phyloP scores from a whole-genome alignment of 2,329 filamentous ascomycete species.

The Ascochyta viciae-villosae region DNA sequence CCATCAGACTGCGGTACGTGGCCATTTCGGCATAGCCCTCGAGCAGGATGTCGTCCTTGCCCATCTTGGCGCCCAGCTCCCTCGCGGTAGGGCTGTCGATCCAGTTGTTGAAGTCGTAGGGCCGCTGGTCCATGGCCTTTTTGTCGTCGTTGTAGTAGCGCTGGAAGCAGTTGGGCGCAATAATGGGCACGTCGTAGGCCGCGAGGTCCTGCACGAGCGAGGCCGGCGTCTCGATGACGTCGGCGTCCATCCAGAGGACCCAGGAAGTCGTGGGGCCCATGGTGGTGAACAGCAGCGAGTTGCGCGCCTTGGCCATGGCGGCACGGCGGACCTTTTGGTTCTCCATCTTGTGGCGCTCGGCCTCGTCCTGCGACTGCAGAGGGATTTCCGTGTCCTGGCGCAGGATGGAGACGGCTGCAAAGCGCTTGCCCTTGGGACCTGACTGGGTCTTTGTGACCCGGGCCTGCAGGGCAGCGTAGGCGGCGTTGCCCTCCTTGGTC shows the following conservation, averaged over 20 bases:
- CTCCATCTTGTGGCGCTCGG: conserved; percentile 87
- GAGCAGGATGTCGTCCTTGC: conserved; percentile 86
- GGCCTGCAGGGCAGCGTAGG: conserved; percentile 81
- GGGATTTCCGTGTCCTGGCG: conserved; percentile 93
- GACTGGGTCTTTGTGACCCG: conserved; percentile 87
- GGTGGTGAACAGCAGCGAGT: conserved; percentile 94
- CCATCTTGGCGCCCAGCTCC: conserved; percentile 79
- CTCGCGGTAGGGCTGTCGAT: conserved; percentile 84
- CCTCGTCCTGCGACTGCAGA: conserved; percentile 79
- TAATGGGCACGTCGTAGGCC: conserved; percentile 83
- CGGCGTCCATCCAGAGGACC: conserved; percentile 95
- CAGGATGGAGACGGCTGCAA: conserved; percentile 92
- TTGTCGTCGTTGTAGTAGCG: conserved; percentile 74
- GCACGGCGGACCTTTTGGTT: conserved; percentile 87
- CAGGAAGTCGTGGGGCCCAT: conserved; percentile 89
- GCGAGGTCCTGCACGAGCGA: conserved; percentile 92
- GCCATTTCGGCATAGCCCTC: conserved; percentile 94
- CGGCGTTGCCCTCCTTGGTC: conserved; percentile 87
- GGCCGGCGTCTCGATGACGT: conserved; percentile 87
- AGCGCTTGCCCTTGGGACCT: conserved; percentile 79
- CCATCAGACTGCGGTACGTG: conserved; percentile 92
- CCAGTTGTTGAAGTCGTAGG: conserved; percentile 99
- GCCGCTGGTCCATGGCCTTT: conserved; percentile 74
- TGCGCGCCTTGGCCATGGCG: conserved; percentile 91
- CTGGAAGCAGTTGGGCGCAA: conserved; percentile 96